Evolutionary conservation across 2,329 filamentous ascomycete species (phyloP), one percentile per base, ranked within the genome.

Genomic region (Parafenestella ontariensis): DNA sequence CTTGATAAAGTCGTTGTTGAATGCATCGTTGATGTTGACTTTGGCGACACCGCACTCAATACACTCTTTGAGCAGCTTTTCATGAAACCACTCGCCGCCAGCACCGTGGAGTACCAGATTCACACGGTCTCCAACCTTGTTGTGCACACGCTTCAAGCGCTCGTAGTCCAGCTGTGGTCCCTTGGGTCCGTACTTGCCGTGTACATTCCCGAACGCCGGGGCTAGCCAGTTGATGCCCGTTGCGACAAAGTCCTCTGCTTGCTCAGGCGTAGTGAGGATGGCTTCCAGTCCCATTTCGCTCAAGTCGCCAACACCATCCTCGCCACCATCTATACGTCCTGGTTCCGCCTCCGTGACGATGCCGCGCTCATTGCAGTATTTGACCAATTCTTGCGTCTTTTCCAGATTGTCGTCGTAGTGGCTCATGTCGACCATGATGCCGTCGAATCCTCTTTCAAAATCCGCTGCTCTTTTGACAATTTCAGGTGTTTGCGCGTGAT

Each of bases 221-320:
- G 89, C 89, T 13, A 92, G 77, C 78, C 88, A 88, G 65, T 92
- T 87, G 66, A 92, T 89, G 0, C 88, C 89, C 10, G 88, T 89
- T 2, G 79, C 82, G 3, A 90, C 82, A 64, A 92, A 92, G 65
- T 90, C 85, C 58, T 86, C 82, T 7, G 87, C 87, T 74, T 92
- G 85, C 58, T 89, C 87, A 0, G 85, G 82, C 0, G 87, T 90
- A 0, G 89, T 92, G 61, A 91, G 75, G 56, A 88, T 73, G 0
- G 84, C 86, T 62, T 86, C 82, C 46, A 89, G 68, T 13, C 68
- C 70, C 57, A 69, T 45, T 61, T 87, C 86, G 1, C 79, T 83
- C 20, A 86, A 87, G 68, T 91, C 88, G 8, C 84, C 82, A 3
- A 93, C 85, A 0, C 90, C 90, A 65, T 92, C 90, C 74, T 93